Evolutionary conservation across 2,329 filamentous ascomycete species (phyloP).

Genomic region (Paecilomyces niveus): DNA sequence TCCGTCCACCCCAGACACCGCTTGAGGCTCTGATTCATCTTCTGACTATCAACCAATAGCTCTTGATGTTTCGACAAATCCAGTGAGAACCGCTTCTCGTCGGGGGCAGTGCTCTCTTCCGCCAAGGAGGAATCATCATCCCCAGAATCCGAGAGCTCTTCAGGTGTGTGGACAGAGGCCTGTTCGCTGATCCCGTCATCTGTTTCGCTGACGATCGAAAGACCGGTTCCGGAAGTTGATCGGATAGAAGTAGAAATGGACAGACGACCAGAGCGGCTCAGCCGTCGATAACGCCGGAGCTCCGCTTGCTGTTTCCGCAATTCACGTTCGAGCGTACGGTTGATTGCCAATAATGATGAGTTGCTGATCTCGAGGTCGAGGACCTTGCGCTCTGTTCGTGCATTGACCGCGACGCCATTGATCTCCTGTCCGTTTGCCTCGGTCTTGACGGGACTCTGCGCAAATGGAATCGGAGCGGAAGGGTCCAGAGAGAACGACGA

Average conservation of each 20-base stretch:
- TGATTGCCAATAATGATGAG: slow-evolving; percentile 89
- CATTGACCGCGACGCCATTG: slow-evolving; percentile 77
- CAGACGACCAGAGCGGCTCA: slow-evolving; percentile 73
- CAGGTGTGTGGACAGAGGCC: slow-evolving; percentile 21
- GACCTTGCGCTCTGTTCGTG: slow-evolving; percentile 86
- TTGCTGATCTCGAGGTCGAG: slow-evolving; percentile 96
- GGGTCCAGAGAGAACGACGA: slow-evolving; percentile 29
- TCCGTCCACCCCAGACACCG: slow-evolving; percentile 86
- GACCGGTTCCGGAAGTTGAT: slow-evolving; percentile 37
- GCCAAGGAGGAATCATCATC: slow-evolving; percentile 30
- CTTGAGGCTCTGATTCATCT: slow-evolving; percentile 90
- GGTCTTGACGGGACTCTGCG: slow-evolving; percentile 44
- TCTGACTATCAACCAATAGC: slow-evolving; percentile 80
- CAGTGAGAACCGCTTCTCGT: slow-evolving; percentile 75
- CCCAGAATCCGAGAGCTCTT: slow-evolving; percentile 32
- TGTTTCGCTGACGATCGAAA: slow-evolving; percentile 41
- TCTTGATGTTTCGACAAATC: slow-evolving; percentile 87
- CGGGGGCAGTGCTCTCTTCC: slow-evolving; percentile 44
- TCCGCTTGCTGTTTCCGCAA: slow-evolving; percentile 87
- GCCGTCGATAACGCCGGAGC: slow-evolving; percentile 73
- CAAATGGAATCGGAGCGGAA: slow-evolving; percentile 47
- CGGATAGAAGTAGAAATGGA: slow-evolving; percentile 49
- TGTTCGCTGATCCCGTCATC: slow-evolving; percentile 28
- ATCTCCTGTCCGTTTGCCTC: slow-evolving; percentile 47
- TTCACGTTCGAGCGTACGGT: slow-evolving; percentile 83